These are phyloP conservation scores for Elsinoe batatas DNA, from an alignment of 2,329 filamentous ascomycete genomes.

Conservation along the genomic window DNA sequence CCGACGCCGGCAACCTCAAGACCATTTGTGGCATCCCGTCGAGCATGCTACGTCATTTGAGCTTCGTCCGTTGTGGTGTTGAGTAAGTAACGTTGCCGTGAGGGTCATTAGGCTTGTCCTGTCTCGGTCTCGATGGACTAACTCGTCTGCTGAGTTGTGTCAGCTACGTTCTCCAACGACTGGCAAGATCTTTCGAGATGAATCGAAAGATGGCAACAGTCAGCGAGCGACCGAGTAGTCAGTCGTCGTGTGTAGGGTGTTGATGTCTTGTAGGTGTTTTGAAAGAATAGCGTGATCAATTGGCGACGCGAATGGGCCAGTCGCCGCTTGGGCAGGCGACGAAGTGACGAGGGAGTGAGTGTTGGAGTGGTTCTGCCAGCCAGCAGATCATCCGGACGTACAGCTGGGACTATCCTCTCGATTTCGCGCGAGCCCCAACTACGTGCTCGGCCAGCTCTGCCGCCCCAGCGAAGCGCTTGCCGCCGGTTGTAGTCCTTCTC, in stretches of 20 bases:
- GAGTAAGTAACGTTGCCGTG: conserved; percentile 12
- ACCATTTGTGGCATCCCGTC: too few species aligned
- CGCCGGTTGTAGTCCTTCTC: too few species aligned
- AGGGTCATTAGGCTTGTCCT: conserved; percentile 8
- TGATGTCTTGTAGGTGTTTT: not conserved
- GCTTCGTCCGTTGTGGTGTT: conserved; percentile 5
- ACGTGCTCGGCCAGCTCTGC: too few species aligned
- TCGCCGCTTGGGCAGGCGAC: too few species aligned
- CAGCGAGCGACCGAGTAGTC: conserved; percentile 2
- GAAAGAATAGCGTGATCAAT: not conserved
- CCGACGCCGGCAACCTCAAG: too few species aligned
- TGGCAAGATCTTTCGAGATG: not conserved
- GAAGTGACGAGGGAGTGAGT: too few species aligned
- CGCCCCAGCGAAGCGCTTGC: too few species aligned
- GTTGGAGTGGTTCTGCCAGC: too few species aligned
- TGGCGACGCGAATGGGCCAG: too few species aligned
- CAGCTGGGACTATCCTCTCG: too few species aligned
- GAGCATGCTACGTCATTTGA: conserved; percentile 10
- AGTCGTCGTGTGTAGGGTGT: not conserved
- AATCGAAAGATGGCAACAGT: conserved; percentile 1
- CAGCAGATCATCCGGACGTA: too few species aligned
- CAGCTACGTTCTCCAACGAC: not conserved
- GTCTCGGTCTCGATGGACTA: conserved; percentile 12
- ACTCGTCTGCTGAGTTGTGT: conserved; percentile 5
- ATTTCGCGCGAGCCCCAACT: too few species aligned